Percentiles rank a stretch among this genome's conserved stretches.
These are phyloP conservation scores for Pittosporum tobira DNA, from an alignment of 129 eudicot genomes.

Conservation along the genomic window DNA sequence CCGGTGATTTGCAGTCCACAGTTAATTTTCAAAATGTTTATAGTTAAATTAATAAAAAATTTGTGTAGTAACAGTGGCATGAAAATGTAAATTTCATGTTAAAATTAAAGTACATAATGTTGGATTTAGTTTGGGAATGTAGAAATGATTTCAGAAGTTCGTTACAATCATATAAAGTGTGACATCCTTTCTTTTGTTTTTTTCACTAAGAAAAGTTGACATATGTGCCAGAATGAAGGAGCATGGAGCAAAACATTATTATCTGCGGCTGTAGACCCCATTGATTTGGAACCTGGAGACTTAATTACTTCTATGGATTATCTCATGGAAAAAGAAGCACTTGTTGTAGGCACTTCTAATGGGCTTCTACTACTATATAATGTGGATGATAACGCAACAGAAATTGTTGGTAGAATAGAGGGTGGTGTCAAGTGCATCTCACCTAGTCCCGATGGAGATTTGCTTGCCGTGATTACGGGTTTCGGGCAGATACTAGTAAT, in stretches of 20 bases:
- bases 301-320: constrained; percentile 69
- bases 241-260: constrained; percentile 25
- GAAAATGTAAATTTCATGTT: too few species aligned
- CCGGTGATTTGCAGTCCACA: too few species aligned
- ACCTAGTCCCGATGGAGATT: constrained; percentile 97
- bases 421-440: constrained; percentile 92
- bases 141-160: background rate
- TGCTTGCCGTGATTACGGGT: constrained; percentile 75
- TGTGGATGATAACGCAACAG: constrained; percentile 55
- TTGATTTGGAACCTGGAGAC: constrained; percentile 76
- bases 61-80: too few species aligned
- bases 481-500: constrained; percentile 75
- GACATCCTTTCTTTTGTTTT: background rate
- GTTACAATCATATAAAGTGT: too few species aligned
- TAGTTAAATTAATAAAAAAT: background rate
- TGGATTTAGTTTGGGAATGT: background rate
- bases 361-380: constrained; percentile 64
- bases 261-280: constrained; percentile 28
- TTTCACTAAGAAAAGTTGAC: constrained; percentile 3
- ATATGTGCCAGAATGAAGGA: constrained; percentile 39
- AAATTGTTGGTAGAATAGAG: constrained; percentile 78
- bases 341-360: constrained; percentile 66
- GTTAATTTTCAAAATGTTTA: too few species aligned
- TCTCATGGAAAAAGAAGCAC: constrained; percentile 95
- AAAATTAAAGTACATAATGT: too few species aligned